phyloP scores from a whole-genome alignment of 2,329 filamentous ascomycete species.

The Diplodia mutila region DNA sequence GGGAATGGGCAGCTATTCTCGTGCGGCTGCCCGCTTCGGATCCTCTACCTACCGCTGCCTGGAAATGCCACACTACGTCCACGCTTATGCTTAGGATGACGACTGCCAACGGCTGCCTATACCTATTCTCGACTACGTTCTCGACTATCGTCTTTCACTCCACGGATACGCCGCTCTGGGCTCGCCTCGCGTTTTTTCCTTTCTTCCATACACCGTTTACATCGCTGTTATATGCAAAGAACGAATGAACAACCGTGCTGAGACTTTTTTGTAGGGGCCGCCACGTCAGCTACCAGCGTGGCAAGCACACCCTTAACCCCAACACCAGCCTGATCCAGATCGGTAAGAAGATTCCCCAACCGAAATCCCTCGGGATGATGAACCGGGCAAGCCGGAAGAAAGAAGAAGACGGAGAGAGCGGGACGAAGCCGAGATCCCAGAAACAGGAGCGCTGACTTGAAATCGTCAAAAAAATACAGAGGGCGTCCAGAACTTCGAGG shows the following conservation, averaged over 20 bases:
- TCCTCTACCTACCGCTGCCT: not conserved
- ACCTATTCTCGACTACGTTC: not conserved
- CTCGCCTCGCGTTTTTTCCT: not conserved
- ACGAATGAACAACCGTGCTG: conserved; percentile 6
- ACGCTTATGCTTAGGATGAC: not conserved
- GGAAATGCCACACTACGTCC: not conserved
- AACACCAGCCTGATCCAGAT: conserved; percentile 92
- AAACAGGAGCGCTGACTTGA: not conserved
- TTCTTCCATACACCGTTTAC: not conserved
- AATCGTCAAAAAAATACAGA: not conserved
- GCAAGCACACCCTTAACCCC: conserved; percentile 60
- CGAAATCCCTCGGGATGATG: not conserved
- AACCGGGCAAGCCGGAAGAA: not conserved
- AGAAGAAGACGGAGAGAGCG: not conserved
- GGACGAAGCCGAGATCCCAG: not conserved
- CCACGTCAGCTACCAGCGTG: conserved; percentile 95
- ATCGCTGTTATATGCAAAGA: not conserved
- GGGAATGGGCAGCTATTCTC: not conserved
- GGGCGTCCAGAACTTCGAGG: conserved; percentile 81
- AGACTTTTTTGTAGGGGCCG: conserved; percentile 69
- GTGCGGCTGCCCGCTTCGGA: not conserved
- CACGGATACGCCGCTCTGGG: not conserved
- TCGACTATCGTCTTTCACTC: not conserved
- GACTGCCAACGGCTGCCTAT: not conserved
- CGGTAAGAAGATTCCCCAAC: conserved; percentile 54